phyloP scores from a whole-genome alignment of 1,284 basidiomycete genomes.

The Malassezia equina region DNA sequence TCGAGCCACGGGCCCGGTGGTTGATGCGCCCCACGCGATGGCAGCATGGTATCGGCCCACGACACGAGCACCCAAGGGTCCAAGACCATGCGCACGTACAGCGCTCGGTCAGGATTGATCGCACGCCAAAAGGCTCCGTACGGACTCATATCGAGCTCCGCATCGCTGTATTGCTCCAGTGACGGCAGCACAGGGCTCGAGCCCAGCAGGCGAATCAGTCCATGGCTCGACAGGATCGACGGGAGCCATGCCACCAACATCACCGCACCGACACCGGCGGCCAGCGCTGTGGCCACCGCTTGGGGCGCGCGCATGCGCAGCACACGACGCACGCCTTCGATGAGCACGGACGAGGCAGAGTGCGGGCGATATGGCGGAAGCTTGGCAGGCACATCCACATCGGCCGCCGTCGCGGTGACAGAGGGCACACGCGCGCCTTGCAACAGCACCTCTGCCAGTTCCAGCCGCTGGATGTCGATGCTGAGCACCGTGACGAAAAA shows the following conservation, averaged over 20 bases:
- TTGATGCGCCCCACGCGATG: not conserved
- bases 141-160: not conserved
- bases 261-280: not conserved
- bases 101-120: conserved; percentile 2
- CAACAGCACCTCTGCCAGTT: conserved; percentile 52
- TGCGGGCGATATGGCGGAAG: conserved; percentile 4
- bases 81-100: conserved; percentile 58
- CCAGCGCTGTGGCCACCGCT: not conserved
- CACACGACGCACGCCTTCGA: not conserved
- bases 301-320: conserved; percentile 6
- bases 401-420: not conserved
- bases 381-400: not conserved
- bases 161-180: not conserved
- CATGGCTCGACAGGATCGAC: not conserved
- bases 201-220: not conserved
- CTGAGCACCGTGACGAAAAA: conserved; percentile 81
- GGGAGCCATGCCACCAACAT: not conserved
- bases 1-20: conserved; percentile 18
- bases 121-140: conserved; percentile 13
- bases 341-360: not conserved
- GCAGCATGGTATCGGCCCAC: not conserved
- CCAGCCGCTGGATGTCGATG: conserved; percentile 79
- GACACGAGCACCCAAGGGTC: conserved; percentile 69
- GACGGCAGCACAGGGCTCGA: not conserved
- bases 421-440: conserved; percentile 2